Base-by-base conservation (phyloP, 768 basidiomycete species). In the Dictyophora rubrovolvata region DNA sequence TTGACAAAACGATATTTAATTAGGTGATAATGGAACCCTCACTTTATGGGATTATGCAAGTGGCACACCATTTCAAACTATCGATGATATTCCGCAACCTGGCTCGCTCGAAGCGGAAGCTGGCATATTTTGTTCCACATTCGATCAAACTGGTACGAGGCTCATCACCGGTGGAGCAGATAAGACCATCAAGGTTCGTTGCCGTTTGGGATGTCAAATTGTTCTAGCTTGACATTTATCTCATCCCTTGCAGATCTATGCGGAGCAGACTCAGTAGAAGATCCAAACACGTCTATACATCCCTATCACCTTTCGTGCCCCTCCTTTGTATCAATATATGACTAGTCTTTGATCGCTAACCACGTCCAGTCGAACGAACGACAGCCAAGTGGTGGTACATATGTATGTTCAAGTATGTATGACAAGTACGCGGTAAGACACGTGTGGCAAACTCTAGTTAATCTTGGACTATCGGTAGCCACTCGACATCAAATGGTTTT, bases 71-170 rank as follows among this genome's bases (percentile, higher is more conserved):
- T 98, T 97, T 80, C 95, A 97, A 70, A 87, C 89, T 59, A 70
- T 93, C 73, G 89, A 93, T 54, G 94, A 97, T 67, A 79, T 93
- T 2, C 93, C 94, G 0, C 96, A 98, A 68, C 93, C 95, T 0
- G 96, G 96, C n/a, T 94, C 91, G 35, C 81, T 99, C 36, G 95
- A 99, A 67, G 95, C 95, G 0, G 96, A 99, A 72, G 86, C 95
- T 0, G 95, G 95, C 59, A 82, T 96, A 11, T 97, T 96, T 77
- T 95, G 91, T 69, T 96, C 93, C 16, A 94, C 92, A 16, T 99
- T 98, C 72, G 96, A 98, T 71, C 78, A 85, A 70, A 97, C 95
- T 1, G 96, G 96, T 1, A 93, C 94, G 35, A 79, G 95, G 60
- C 70, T 99, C 60, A 93, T 94, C 64, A 96, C 94, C 16, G 96